These are phyloP conservation scores for Penicillium glabrum DNA, from an alignment of 2,329 filamentous ascomycete species.

Conservation along the genomic window DNA sequence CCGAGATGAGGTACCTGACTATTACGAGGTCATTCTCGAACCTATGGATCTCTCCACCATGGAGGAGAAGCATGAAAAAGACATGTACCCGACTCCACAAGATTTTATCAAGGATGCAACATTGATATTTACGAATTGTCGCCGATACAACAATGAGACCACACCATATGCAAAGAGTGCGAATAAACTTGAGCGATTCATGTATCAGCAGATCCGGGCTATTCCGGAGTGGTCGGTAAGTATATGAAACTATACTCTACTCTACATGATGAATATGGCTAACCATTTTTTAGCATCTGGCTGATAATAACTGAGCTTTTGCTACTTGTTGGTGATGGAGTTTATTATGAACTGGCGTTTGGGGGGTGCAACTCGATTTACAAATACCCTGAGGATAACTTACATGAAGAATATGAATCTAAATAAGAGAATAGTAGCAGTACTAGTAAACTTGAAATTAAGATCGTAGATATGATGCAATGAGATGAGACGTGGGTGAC, in stretches of 20 bases:
- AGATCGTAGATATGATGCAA: constrained; percentile 4
- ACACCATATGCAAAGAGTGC: constrained; percentile 95
- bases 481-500: constrained; percentile 5
- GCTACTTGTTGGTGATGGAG: constrained; percentile 4
- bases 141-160: constrained; percentile 92
- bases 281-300: constrained; percentile 36
- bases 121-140: constrained; percentile 91
- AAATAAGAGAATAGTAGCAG: neutral
- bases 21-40: constrained; percentile 97
- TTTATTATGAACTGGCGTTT: constrained; percentile 19
- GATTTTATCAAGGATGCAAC: constrained; percentile 88
- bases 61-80: constrained; percentile 92
- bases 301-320: constrained; percentile 32
- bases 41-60: constrained; percentile 97
- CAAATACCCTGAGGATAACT: constrained; percentile 19
- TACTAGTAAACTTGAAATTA: neutral
- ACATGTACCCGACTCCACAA: constrained; percentile 86
- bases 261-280: neutral
- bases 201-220: constrained; percentile 90
- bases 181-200: constrained; percentile 87
- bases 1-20: constrained; percentile 94
- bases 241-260: neutral
- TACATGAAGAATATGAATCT: constrained; percentile 6
- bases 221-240: constrained; percentile 85
- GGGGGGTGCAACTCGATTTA: constrained; percentile 5